A percentile compares a stretch with the other conserved stretches of the same genome.
Evolutionary conservation across 2,329 filamentous ascomycete genomes (phyloP).

Genomic region (Teratosphaeria viscida): DNA sequence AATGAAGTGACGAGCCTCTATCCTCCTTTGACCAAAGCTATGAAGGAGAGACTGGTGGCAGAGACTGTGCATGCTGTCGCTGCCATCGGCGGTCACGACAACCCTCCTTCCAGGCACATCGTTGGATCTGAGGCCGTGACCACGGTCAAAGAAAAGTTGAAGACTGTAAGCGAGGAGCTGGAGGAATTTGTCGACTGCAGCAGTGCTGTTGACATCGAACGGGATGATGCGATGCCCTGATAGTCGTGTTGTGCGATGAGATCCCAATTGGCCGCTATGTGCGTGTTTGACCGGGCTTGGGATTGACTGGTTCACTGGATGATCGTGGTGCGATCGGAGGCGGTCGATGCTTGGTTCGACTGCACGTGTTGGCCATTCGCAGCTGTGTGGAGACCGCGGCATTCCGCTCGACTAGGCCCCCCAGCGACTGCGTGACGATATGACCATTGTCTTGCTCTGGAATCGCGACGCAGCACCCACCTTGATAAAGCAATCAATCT

Average conservation of each 20-base stretch:
- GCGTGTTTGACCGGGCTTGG: no score
- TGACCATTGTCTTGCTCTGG: no score
- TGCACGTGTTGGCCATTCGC: no score
- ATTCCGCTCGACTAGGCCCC: no score
- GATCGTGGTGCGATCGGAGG: no score
- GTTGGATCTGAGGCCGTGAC: slow-evolving; percentile 80
- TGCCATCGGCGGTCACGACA: slow-evolving; percentile 89
- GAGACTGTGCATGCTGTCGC: slow-evolving; percentile 88
- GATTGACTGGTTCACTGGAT: no score
- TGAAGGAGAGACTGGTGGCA: slow-evolving; percentile 64
- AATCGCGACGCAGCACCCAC: no score
- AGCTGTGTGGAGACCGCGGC: no score
- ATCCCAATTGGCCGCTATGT: no score
- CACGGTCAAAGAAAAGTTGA: slow-evolving; percentile 89
- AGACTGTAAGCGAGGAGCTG: slow-evolving; percentile 89
- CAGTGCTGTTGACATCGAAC: slow-evolving; percentile 63
- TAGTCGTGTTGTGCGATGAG: background rate
- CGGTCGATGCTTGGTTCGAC: no score
- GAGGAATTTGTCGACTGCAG: slow-evolving; percentile 94
- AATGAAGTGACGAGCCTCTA: slow-evolving; percentile 56
- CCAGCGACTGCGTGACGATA: no score
- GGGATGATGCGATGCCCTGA: slow-evolving; percentile 1
- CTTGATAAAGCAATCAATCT: background rate
- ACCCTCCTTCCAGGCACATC: slow-evolving; percentile 87
- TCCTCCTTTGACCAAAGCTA: slow-evolving; percentile 56